Evolutionary conservation across 2,329 filamentous ascomycete species (phyloP).

Genomic region (Immersiporthe knoxdaviesiana): DNA sequence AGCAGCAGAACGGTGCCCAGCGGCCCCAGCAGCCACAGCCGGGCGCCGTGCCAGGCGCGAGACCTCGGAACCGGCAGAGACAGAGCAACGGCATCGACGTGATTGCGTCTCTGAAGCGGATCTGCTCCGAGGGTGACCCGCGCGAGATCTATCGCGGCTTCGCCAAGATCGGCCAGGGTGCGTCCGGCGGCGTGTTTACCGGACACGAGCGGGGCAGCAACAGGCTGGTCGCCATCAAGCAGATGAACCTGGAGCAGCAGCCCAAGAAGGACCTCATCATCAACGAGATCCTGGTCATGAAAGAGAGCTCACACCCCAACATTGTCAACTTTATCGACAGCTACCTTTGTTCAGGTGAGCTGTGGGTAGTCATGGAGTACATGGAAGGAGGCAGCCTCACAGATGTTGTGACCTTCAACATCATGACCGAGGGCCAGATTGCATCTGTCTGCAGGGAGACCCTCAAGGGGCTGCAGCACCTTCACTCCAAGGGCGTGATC

Average conservation of each 20-base stretch:
- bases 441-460: slow-evolving; percentile 95
- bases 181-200: slow-evolving; percentile 92
- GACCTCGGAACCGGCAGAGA: slow-evolving; percentile 75
- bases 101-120: slow-evolving; percentile 78
- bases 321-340: slow-evolving; percentile 99
- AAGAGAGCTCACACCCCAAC: slow-evolving; percentile 96
- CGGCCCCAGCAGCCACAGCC: slow-evolving; percentile 39
- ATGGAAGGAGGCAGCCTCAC: slow-evolving; percentile 99
- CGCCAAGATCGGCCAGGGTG: slow-evolving; percentile 96
- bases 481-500: slow-evolving; percentile 97
- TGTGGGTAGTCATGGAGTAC: slow-evolving; percentile 99
- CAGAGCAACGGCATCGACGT: slow-evolving; percentile 85
- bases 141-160: slow-evolving; percentile 84
- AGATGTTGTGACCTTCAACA: slow-evolving; percentile 98
- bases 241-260: slow-evolving; percentile 98
- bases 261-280: slow-evolving; percentile 99
- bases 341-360: slow-evolving; percentile 83
- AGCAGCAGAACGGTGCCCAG: slow-evolving; percentile 40
- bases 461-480: slow-evolving; percentile 85
- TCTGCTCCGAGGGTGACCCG: slow-evolving; percentile 89
- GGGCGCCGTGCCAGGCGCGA: slow-evolving; percentile 53
- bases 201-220: slow-evolving; percentile 85
- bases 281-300: slow-evolving; percentile 99
- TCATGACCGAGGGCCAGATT: slow-evolving; percentile 98
- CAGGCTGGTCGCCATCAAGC: slow-evolving; percentile 94